Evolutionary conservation across 1,284 basidiomycete genomes (phyloP), one percentile per base, ranked within the genome.

Genomic region (Inonotus obliquus): DNA sequence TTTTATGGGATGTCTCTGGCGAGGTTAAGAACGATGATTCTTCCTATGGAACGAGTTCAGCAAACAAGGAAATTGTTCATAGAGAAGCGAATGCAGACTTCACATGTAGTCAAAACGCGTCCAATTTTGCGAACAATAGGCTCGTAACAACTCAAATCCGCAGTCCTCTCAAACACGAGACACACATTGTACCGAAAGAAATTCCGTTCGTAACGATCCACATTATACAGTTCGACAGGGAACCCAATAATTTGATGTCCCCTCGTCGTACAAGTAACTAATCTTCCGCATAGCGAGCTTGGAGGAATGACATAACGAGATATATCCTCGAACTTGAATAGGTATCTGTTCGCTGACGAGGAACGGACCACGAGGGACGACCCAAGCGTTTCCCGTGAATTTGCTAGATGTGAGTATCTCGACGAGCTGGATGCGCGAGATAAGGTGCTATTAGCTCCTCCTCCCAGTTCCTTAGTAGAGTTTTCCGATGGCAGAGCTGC

Each of bases 131-230:
- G 84, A 11, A 98, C 94, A 57, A 99, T 85, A 0, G 96, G 94
- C 69, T 99, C 96, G 74, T 97, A 99, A 60, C 94, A 94, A 68
- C 92, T 92, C 47, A 98, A 77, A 70, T 96, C 95, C 1, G 94
- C 92, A 25, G 82, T 81, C 41, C 87, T 84, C 54, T 96, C 92
- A 72, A 99, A 99, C 4, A 98, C 96, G 73, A 98, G 97, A 72
- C 94, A 97, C 38, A 98, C 76, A 71, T 98, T 99, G 78, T 95
- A 99, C 69, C 92, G 84, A 74, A 98, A 97, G 74, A 91, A 91
- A 70, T 94, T 90, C 41, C 94, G 81, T 65, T 86, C 80, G 70
- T 97, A 97, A 64, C 84, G 70, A 71, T 66, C 83, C 78, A 71
- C 80, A 72, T 68, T 76, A 57, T 73, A 72, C 54, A 97, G 79